phyloP scores from a whole-genome alignment of 495 filamentous ascomycete genomes.

The Pyrenula aspistea region DNA sequence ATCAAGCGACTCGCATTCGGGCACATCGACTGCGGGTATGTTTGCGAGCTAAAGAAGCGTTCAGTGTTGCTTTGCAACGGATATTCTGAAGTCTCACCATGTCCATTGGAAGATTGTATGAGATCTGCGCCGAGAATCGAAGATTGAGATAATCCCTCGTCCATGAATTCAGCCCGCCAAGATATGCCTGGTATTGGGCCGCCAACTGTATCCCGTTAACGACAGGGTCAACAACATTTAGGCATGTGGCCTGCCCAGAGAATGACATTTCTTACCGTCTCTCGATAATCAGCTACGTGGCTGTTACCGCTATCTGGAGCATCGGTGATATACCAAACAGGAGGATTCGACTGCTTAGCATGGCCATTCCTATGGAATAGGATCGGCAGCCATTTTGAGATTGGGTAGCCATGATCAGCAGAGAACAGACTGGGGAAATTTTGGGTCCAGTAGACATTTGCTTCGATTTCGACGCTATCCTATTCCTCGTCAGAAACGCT shows the following conservation, averaged over 20 bases:
- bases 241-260: too few species aligned
- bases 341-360: not conserved
- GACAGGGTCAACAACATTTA: too few species aligned
- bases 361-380: constrained; percentile 1
- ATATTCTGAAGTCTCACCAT: constrained; percentile 4
- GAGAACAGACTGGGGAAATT: constrained; percentile 11
- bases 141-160: constrained; percentile 6
- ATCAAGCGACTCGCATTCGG: constrained; percentile 10
- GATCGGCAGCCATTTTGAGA: constrained; percentile 11
- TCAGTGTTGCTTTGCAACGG: not conserved
- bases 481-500: too few species aligned
- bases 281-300: constrained; percentile 14
- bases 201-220: too few species aligned
- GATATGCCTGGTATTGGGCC: constrained; percentile 1
- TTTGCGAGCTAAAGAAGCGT: not conserved
- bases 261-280: constrained; percentile 1
- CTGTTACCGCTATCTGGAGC: constrained; percentile 7
- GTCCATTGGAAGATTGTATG: constrained; percentile 19
- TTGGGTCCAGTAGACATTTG: constrained; percentile 11
- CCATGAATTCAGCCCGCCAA: constrained; percentile 7
- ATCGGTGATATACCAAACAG: constrained; percentile 11
- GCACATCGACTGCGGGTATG: constrained; percentile 7
- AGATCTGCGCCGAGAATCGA: constrained; percentile 14
- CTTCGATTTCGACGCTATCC: constrained; percentile 11
- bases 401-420: constrained; percentile 7